Evolutionary conservation across 1,139 yeast genomes (phyloP).

Genomic region (Pichia sp.): DNA sequence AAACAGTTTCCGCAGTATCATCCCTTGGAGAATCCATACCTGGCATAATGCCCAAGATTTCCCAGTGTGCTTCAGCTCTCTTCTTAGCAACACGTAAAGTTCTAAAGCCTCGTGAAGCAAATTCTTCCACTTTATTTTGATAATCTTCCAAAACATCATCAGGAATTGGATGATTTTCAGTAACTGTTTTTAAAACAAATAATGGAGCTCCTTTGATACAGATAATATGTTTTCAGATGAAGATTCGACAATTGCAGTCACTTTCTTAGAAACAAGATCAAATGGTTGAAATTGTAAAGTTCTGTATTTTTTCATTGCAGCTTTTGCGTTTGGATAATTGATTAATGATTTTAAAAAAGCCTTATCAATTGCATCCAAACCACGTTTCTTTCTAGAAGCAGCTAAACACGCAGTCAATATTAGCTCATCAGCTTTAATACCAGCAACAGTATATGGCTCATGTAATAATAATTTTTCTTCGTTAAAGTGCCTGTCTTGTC

Average conservation of each 20-base stretch:
- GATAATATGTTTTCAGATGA: slow-evolving; percentile 93
- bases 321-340: slow-evolving; percentile 86
- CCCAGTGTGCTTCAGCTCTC: slow-evolving; percentile 99
- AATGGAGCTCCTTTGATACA: slow-evolving; percentile 99
- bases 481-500: slow-evolving; percentile 99
- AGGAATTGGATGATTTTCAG: slow-evolving; percentile 93
- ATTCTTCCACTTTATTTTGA: slow-evolving; percentile 95
- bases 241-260: slow-evolving; percentile 88
- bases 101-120: slow-evolving; percentile 98
- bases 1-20: slow-evolving; percentile 93
- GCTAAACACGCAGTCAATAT: slow-evolving; percentile 98
- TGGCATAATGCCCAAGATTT: slow-evolving; percentile 95
- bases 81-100: slow-evolving; percentile 98
- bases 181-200: slow-evolving; percentile 90
- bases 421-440: slow-evolving; percentile 95
- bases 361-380: slow-evolving; percentile 96
- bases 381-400: slow-evolving; percentile 98
- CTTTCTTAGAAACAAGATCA: slow-evolving; percentile 97
- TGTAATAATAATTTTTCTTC: slow-evolving; percentile 91
- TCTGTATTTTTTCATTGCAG: slow-evolving; percentile 92
- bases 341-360: slow-evolving; percentile 92
- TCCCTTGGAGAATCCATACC: slow-evolving; percentile 99
- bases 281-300: slow-evolving; percentile 94
- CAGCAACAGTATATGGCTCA: slow-evolving; percentile 99
- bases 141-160: slow-evolving; percentile 93